Conservation (phyloP, 441 rosid species). For the Aleurites moluccanus region DNA sequence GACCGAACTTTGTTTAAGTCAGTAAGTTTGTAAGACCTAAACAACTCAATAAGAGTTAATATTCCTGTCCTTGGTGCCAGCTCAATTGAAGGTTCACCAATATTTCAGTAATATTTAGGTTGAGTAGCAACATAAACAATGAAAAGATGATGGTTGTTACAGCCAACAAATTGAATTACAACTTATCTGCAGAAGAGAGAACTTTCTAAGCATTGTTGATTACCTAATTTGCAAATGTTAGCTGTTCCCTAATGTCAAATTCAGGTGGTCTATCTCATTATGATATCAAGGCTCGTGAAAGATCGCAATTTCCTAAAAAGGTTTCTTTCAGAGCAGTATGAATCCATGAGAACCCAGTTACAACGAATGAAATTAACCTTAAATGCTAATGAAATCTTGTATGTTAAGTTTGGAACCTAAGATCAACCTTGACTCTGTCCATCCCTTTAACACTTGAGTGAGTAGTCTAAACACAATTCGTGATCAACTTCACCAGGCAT, state of each 20-base stretch:
- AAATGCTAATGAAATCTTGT: neutral
- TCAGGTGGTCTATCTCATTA: neutral
- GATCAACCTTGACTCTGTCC: neutral
- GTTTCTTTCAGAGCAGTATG: neutral
- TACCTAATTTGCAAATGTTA: neutral
- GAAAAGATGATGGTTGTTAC: neutral
- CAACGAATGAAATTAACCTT: neutral
- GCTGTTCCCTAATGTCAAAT: neutral
- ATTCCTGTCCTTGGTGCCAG: neutral
- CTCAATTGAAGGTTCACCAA: neutral
- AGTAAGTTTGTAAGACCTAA: slow-evolving; percentile 13
- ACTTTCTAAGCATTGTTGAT: neutral
- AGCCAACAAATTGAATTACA: neutral
- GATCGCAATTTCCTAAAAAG: neutral
- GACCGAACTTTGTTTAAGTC: neutral
- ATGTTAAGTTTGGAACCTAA: neutral
- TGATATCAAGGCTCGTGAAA: neutral
- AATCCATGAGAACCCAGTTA: neutral
- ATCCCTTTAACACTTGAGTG: neutral
- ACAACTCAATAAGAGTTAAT: slow-evolving; percentile 3
- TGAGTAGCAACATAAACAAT: neutral
- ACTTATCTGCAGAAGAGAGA: neutral
- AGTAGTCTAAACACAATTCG: slow-evolving; percentile 1
- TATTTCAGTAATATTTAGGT: too few relatives aligned
- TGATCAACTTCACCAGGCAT: slow-evolving; percentile 5